Evolutionary conservation across 1,284 basidiomycete genomes (phyloP), one percentile per base, ranked within the genome.

Genomic region (Afroboletus lepidellus): DNA sequence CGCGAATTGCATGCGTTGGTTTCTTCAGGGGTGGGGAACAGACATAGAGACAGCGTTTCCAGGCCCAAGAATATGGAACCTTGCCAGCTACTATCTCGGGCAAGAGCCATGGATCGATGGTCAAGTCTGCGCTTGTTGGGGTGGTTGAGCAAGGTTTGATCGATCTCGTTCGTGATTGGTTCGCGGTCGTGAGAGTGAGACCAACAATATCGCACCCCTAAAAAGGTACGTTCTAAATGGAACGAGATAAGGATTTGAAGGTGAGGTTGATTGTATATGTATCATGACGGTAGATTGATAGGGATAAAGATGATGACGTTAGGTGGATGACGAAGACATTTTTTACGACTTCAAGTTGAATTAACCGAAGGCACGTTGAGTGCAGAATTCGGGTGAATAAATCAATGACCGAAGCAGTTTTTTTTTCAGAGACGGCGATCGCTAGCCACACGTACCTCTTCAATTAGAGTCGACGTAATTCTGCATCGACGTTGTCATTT

Each of bases 71-170:
- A 13, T 33, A 46, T 5, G 58, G 49, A 50, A 41, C 30, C 43
- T 53, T 32, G 4, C 16, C 12, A 7, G 5, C 47, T 53, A 8
- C 63, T 43, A 50, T 51, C 21, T 61, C 44, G 42, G 45, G 41
- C 9, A 0, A 36, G 2, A 0, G 18, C 27, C 32, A 41, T 20
- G 15, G 21, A 60, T 61, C 53, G 59, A 61, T 61, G 49, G 42
- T 0, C 2, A 11, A n/a, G 0, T 47, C 25, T 23, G 47, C 37
- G 34, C 59, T 48, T 8, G 8, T 51, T 56, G 38, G 11, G 44
- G 58, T 39, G 20, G 15, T 43, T 38, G 16, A 27, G 46, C 36
- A 60, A 60, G 50, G 60, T 61, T 61, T 46, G 29, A 63, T 63
- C 50, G 41, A 61, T 58, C 41, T 32, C 33, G 39, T 20, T 41